phyloP scores from a whole-genome alignment of 225 moss, liverwort and hornwort species.

The Antitrichia curtipendula region DNA sequence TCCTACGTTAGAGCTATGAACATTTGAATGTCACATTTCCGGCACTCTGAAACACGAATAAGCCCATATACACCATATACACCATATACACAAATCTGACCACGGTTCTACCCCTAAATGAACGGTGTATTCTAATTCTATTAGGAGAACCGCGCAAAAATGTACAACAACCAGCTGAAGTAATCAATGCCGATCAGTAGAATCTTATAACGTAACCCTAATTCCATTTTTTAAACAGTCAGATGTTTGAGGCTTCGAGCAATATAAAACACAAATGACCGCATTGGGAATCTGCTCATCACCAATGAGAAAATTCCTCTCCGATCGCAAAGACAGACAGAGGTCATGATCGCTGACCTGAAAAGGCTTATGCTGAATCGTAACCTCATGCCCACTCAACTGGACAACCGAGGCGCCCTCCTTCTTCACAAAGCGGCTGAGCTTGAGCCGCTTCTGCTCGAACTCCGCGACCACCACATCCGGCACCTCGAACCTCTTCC shows the following conservation, averaged over 20 bases:
- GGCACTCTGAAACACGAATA: not conserved
- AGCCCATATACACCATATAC: not conserved
- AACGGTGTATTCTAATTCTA: not conserved
- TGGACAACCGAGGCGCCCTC: conserved; percentile 56
- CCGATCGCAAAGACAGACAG: not conserved
- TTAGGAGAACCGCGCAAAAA: not conserved
- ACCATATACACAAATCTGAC: not conserved
- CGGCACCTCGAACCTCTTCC: conserved; percentile 79
- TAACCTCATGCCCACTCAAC: conserved; percentile 60
- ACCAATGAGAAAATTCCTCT: not conserved
- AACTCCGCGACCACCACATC: conserved; percentile 60
- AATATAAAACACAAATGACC: not conserved
- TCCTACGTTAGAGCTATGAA: not conserved
- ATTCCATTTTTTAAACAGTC: not conserved
- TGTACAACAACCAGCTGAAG: not conserved
- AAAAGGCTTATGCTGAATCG: conserved; percentile 69
- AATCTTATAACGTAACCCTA: not conserved
- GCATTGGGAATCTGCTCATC: not conserved
- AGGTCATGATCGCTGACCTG: conserved; percentile 25
- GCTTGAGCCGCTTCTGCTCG: conserved; percentile 58
- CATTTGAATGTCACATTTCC: not conserved
- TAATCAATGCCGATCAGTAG: not conserved
- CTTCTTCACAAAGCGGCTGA: conserved; percentile 32
- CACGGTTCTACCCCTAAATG: not conserved
- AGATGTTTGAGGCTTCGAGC: not conserved